Percentiles rank a stretch among this genome's conserved stretches.
Conservation (phyloP, 2,329 filamentous ascomycete species). For the Verticillium klebahnii region DNA sequence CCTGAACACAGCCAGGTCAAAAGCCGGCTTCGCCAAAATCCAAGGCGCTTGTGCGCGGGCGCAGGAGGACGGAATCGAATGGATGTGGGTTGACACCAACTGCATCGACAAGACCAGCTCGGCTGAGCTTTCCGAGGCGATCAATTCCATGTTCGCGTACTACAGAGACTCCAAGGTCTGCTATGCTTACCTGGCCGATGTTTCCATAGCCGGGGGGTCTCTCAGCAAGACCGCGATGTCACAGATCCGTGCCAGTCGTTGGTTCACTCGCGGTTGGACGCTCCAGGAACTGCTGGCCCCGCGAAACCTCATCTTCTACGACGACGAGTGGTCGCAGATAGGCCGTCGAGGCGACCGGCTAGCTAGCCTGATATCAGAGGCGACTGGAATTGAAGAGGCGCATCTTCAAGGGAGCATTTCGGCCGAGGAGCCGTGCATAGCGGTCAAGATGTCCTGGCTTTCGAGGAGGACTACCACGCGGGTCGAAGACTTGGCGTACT, state of each 20-base stretch:
- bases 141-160: constrained; percentile 21
- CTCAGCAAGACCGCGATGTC: no score
- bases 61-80: not conserved
- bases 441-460: constrained; percentile 23
- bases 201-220: not conserved
- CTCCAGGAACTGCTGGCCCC: constrained; percentile 61
- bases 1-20: no score
- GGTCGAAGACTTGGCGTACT: constrained; percentile 24
- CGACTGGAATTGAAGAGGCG: not conserved
- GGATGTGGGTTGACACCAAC: constrained; percentile 30
- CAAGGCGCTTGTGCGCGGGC: no score
- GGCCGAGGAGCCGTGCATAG: not conserved
- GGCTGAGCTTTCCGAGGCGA: constrained; percentile 25
- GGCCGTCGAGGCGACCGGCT: no score
- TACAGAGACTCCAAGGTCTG: constrained; percentile 27
- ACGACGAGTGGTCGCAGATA: no score
- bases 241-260: constrained; percentile 9
- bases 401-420: no score
- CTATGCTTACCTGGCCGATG: constrained; percentile 25
- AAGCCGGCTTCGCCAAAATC: no score
- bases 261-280: constrained; percentile 47
- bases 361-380: not conserved
- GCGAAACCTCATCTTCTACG: constrained; percentile 17
- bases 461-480: constrained; percentile 17
- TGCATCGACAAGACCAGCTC: constrained; percentile 26